phyloP scores from a whole-genome alignment of 768 basidiomycete species.

The Lentinus tigrinus region DNA sequence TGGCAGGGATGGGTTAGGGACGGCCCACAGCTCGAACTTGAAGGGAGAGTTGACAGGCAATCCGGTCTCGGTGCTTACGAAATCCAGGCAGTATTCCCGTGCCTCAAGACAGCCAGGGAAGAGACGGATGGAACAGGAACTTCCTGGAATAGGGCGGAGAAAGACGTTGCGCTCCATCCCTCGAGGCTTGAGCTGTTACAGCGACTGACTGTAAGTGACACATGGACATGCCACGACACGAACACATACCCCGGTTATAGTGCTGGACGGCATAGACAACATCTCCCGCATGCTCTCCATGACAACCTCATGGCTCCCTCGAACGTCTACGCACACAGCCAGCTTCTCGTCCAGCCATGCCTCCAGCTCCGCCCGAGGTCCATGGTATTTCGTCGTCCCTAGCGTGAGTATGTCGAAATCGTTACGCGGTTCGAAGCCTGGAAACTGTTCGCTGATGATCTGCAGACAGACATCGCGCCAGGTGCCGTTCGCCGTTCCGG shows the following conservation, averaged over 20 bases:
- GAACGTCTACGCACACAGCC: neutral
- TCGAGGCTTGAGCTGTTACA: neutral
- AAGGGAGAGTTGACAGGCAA: neutral
- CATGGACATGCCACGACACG: too few species aligned
- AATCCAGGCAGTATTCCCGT: neutral
- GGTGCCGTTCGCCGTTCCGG: too few species aligned
- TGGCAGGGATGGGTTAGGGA: neutral
- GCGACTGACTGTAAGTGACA: too few species aligned
- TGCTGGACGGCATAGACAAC: too few species aligned
- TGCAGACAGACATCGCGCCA: too few species aligned
- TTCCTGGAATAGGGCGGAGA: neutral
- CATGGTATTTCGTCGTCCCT: neutral
- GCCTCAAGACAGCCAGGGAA: neutral
- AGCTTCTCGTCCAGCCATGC: neutral
- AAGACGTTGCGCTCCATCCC: neutral
- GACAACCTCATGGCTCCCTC: neutral
- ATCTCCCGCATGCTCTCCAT: too few species aligned
- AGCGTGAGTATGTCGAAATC: neutral
- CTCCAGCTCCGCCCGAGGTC: neutral
- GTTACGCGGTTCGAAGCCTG: neutral
- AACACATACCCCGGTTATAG: too few species aligned
- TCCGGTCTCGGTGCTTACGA: neutral
- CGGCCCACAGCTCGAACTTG: neutral
- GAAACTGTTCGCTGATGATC: neutral
- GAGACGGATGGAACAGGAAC: neutral